Base-by-base conservation (phyloP, 2,329 filamentous ascomycete species). In the Thyridium curvatum region DNA sequence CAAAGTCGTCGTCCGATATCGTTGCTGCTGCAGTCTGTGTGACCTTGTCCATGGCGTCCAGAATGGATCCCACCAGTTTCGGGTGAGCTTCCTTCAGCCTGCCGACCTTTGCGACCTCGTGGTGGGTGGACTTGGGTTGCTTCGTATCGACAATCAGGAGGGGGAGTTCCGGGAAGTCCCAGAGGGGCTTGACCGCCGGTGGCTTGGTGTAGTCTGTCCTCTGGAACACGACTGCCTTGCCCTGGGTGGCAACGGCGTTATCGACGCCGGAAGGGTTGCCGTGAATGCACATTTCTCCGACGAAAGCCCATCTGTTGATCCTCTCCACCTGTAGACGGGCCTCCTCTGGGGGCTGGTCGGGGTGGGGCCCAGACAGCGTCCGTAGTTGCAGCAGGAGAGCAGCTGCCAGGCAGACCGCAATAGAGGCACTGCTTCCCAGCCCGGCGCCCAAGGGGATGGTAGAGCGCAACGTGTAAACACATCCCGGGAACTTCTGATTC, bases 301-400 rank as follows among this genome's bases (percentile, higher is more conserved):
- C 93, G 61, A 96, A 97, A 0, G 93, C 90, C 93, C 94, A 98
- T 45, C 86, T 78, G 62, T 98, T 98, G 65, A 98, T 96, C 46
- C 91, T 81, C 65, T 97, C 90, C 21, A 97, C 76, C 58, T 98
- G 91, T 32, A 89, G 64, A 43, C 86, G 81, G n/a, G 87, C 87
- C 64, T 98, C 93, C 39, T 88, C 82, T 1, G 80, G 65, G 4
- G 89, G 87, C 60, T 97, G 91, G 52, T 97, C 91, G 1, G 86
- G 86, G 56, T 97, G 91, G 2, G 93, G 93, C 0, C 89, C 89
- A 2, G 88, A 84, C 6, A 98, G 72, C 3, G 90, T 87, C 37
- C 90, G 84, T 46, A 94, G 84, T 60, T 97, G 93, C 40, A 94
- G 69, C 12, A 97, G 74, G 13, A 98, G 73, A 1, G 91, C 89